phyloP scores from a whole-genome alignment of 192 early-diverging fungal species.

The Gamsiella multidivaricata region DNA sequence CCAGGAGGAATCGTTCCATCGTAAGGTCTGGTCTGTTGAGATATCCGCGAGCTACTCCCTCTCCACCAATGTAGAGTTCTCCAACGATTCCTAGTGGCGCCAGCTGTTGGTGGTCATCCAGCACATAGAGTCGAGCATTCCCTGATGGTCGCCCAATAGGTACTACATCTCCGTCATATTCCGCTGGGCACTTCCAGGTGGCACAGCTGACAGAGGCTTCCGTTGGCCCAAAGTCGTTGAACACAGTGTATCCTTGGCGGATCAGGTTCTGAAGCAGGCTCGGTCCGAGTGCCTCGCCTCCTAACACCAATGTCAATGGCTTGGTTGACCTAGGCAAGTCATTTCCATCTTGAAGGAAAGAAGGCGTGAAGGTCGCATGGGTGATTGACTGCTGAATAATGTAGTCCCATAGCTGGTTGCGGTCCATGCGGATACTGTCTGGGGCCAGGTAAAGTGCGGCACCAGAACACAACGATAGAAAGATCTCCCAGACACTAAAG shows the following conservation, averaged over 20 bases:
- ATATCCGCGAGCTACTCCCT: constrained; percentile 51
- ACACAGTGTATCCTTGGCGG: not conserved
- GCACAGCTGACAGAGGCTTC: constrained; percentile 12
- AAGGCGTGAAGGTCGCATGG: not conserved
- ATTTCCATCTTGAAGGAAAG: constrained; percentile 18
- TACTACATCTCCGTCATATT: not conserved
- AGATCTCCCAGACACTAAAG: constrained; percentile 17
- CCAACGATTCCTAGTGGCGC: constrained; percentile 48
- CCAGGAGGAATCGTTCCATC: constrained; percentile 37
- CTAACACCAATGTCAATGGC: constrained; percentile 1
- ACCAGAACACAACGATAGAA: constrained; percentile 9
- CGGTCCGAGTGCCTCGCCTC: constrained; percentile 12
- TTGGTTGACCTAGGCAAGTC: not conserved
- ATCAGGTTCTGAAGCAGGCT: not conserved
- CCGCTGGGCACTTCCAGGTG: not conserved
- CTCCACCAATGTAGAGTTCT: constrained; percentile 51
- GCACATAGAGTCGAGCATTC: constrained; percentile 29
- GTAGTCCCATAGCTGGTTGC: constrained; percentile 3
- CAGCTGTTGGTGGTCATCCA: constrained; percentile 26
- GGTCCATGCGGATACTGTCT: constrained; percentile 2
- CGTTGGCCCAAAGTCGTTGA: constrained; percentile 35
- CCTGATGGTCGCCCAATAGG: constrained; percentile 31
- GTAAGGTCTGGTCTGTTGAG: constrained; percentile 48
- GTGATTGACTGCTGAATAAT: constrained; percentile 2
- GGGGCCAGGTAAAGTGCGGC: not conserved